phyloP scores from a whole-genome alignment of 1,139 yeast genomes.

The Maudiozyma humilis region DNA sequence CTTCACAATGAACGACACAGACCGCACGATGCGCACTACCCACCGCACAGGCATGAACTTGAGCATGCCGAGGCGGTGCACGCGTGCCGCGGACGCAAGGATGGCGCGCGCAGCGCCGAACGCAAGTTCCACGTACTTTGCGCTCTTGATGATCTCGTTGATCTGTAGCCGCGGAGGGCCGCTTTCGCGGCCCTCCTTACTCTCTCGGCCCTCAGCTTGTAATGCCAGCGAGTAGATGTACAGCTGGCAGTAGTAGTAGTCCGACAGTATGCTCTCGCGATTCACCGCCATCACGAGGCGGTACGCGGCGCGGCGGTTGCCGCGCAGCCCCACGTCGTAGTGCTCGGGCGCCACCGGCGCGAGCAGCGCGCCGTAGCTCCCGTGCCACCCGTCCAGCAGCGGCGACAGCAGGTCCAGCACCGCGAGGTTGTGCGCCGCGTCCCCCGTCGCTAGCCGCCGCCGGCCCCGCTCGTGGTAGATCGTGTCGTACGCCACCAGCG shows the following conservation, averaged over 20 bases:
- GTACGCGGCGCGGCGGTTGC: conserved; percentile 32
- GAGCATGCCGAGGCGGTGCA: conserved; percentile 55
- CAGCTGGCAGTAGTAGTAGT: conserved; percentile 73
- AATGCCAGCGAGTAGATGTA: conserved; percentile 80
- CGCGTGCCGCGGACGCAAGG: conserved; percentile 61
- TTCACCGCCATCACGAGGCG: conserved; percentile 43
- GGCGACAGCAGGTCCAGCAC: conserved; percentile 68
- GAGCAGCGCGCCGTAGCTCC: conserved; percentile 49
- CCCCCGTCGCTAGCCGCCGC: conserved; percentile 19
- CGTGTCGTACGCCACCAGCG: conserved; percentile 77
- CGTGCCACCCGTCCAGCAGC: conserved; percentile 69
- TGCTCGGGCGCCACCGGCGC: conserved; percentile 17
- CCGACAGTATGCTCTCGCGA: conserved; percentile 67
- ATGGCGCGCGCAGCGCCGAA: conserved; percentile 79
- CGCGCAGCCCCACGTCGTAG: conserved; percentile 13
- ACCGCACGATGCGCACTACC: conserved; percentile 81
- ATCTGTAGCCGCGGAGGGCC: conserved; percentile 37
- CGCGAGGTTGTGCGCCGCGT: conserved; percentile 62
- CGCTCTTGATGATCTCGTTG: conserved; percentile 65
- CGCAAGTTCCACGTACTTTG: conserved; percentile 74
- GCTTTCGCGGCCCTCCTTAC: conserved; percentile 9
- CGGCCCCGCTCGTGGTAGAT: conserved; percentile 61
- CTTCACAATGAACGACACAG: conserved; percentile 84
- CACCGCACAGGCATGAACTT: conserved; percentile 84
- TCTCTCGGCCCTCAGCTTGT: conserved; percentile 37